Percentiles rank a stretch among this genome's conserved stretches.
Evolutionary conservation across 1,284 basidiomycete genomes (phyloP).

Genomic region (Puccinia novopanici): DNA sequence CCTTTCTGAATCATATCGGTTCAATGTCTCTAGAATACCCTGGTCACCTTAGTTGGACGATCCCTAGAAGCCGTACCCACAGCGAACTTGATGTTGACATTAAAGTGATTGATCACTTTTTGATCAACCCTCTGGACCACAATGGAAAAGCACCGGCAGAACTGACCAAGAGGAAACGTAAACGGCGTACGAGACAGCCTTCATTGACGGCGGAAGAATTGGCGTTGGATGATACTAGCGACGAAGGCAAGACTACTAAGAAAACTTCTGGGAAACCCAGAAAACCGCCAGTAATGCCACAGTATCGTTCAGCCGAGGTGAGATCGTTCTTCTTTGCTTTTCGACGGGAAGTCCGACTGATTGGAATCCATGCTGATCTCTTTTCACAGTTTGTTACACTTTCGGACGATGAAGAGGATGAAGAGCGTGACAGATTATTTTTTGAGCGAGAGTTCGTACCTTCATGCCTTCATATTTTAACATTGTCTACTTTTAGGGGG

Average conservation of each 20-base stretch:
- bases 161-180: slow-evolving; percentile 68
- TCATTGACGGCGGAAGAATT: slow-evolving; percentile 15
- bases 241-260: background rate
- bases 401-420: slow-evolving; percentile 42
- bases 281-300: slow-evolving; percentile 9
- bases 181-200: slow-evolving; percentile 53
- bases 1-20: slow-evolving; percentile 52
- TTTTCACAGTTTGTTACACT: slow-evolving; percentile 41
- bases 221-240: slow-evolving; percentile 18
- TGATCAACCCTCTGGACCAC: slow-evolving; percentile 72
- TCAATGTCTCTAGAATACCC: slow-evolving; percentile 9
- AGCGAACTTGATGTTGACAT: slow-evolving; percentile 68
- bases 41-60: slow-evolving; percentile 65
- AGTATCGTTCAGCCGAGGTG: slow-evolving; percentile 36
- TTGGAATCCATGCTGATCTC: background rate
- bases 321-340: background rate
- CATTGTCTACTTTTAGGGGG: background rate
- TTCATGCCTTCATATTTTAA: background rate
- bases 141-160: slow-evolving; percentile 71
- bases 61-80: slow-evolving; percentile 70
- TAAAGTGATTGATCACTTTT: slow-evolving; percentile 73
- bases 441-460: slow-evolving; percentile 41
- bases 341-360: background rate
- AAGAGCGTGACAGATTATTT: slow-evolving; percentile 37
- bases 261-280: slow-evolving; percentile 24